phyloP scores from a whole-genome alignment of 768 basidiomycete species.

The Jaapia argillacea region DNA sequence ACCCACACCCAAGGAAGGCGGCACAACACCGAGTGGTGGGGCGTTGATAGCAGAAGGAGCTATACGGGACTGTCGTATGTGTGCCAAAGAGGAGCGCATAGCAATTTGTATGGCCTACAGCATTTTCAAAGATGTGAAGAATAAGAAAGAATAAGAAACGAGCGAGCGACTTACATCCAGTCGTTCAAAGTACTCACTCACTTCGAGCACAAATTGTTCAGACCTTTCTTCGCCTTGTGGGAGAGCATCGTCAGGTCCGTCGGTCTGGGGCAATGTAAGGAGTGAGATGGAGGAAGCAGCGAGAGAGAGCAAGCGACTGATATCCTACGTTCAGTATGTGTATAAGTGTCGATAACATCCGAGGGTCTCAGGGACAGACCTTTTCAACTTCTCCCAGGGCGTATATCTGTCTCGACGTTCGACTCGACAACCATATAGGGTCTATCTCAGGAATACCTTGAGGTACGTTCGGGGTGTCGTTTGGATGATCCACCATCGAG shows the following conservation, averaged over 20 bases:
- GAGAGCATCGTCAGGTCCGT: conserved; percentile 52
- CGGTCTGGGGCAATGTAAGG: conserved; percentile 77
- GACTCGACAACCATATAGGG: conserved; percentile 73
- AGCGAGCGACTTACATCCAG: conserved; percentile 44
- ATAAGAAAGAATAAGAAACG: conserved; percentile 8
- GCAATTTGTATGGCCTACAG: conserved; percentile 63
- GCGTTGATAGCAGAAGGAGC: conserved; percentile 85
- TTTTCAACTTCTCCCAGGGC: conserved; percentile 76
- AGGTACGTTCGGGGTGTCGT: no score
- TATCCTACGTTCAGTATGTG: conserved; percentile 39
- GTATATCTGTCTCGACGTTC: conserved; percentile 74
- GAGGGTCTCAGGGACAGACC: conserved; percentile 24
- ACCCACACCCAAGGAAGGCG: conserved; percentile 71
- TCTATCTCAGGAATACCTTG: conserved; percentile 36
- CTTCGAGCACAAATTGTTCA: conserved; percentile 78
- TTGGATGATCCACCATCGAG: no score
- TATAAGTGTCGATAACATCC: background rate
- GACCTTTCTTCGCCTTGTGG: conserved; percentile 79
- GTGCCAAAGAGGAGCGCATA: conserved; percentile 71
- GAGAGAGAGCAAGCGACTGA: conserved; percentile 62
- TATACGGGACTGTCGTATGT: conserved; percentile 73
- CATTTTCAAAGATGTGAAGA: conserved; percentile 7
- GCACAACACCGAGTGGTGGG: conserved; percentile 61
- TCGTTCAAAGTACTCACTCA: conserved; percentile 78
- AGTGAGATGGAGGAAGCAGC: conserved; percentile 74